Evolutionary conservation across 768 basidiomycete genomes (phyloP), one percentile per base, ranked within the genome.

Genomic region (Holtermannia corniformis): DNA sequence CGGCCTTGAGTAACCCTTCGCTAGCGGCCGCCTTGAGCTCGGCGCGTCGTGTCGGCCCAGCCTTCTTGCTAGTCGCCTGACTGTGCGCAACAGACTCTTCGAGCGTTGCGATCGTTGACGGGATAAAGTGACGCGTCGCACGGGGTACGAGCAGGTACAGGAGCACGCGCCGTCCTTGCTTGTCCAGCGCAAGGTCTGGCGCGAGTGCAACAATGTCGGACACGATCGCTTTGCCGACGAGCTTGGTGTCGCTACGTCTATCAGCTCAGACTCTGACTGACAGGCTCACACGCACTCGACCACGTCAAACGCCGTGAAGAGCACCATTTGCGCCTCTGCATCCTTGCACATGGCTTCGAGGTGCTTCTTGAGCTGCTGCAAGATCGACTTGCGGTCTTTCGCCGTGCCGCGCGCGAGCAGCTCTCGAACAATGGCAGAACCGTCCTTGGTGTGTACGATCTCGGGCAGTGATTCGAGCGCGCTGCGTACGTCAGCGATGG

Each of bases 391-490:
- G 51, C 91, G 80, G 69, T 95, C 90, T 75, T 95, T 96, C 3
- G 91, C 88, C 12, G 79, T 81, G 3, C 88, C 88, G 42, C 79
- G 78, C 0, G 84, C 87, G 32, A 93, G 77, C 69, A 95, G 86
- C 57, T 90, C 84, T 41, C 91, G 81, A 2, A 86, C 89, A 23
- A 80, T 82, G 20, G 86, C 81, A 54, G 87, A 87, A 19, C 91
- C 91, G 61, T 93, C 87, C 65, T 82, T 88, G 14, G 91, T 96
- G 64, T 96, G 91, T 0, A 91, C 87, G 79, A 93, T 86, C 66
- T 95, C 91, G 0, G 90, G 84, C 5, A 93, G 75, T 19, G 84
- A 78, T 41, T 93, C 90, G 57, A 87, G 82, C 61, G 85, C 86
- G 47, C 86, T 88, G n/a, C n/a, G 56, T 22, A 14, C 10, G 41